phyloP scores from a whole-genome alignment of 768 basidiomycete species.

The Fomitopsis serialis region DNA sequence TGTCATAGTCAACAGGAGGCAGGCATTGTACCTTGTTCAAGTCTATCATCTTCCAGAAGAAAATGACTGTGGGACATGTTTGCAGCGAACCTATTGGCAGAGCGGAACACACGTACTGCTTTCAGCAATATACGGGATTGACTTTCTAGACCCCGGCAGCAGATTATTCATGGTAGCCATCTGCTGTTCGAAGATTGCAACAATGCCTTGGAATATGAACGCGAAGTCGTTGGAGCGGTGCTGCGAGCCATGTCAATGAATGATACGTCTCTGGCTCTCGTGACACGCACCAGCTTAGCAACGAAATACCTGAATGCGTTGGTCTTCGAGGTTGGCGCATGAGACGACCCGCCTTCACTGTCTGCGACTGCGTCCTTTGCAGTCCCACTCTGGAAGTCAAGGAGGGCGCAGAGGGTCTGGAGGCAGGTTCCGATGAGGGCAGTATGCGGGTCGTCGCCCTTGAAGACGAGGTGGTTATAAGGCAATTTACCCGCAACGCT shows the following conservation, averaged over 20 bases:
- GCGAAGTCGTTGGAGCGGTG: slow-evolving; percentile 88
- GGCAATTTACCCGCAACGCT: slow-evolving; percentile 75
- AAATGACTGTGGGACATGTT: slow-evolving; percentile 44
- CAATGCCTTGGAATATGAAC: slow-evolving; percentile 74
- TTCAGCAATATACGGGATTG: slow-evolving; percentile 79
- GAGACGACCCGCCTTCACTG: slow-evolving; percentile 36
- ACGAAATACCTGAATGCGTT: slow-evolving; percentile 93
- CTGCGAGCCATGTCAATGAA: slow-evolving; percentile 29
- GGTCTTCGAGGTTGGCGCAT: slow-evolving; percentile 54
- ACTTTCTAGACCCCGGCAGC: slow-evolving; percentile 81
- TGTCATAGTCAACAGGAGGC: neutral
- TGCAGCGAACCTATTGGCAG: neutral
- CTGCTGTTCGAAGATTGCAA: slow-evolving; percentile 66
- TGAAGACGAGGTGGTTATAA: slow-evolving; percentile 87
- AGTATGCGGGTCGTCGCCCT: slow-evolving; percentile 76
- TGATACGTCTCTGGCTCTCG: neutral
- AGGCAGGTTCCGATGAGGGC: slow-evolving; percentile 70
- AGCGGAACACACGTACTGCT: slow-evolving; percentile 48
- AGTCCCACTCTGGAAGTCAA: slow-evolving; percentile 78
- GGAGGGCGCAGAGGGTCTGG: slow-evolving; percentile 69
- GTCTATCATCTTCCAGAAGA: slow-evolving; percentile 91
- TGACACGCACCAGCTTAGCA: slow-evolving; percentile 68
- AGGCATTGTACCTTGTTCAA: slow-evolving; percentile 70
- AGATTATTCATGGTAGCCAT: slow-evolving; percentile 67
- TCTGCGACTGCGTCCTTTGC: slow-evolving; percentile 48